Evolutionary conservation across 495 filamentous ascomycete genomes (phyloP).

Genomic region (Podospora pseudoanserina): DNA sequence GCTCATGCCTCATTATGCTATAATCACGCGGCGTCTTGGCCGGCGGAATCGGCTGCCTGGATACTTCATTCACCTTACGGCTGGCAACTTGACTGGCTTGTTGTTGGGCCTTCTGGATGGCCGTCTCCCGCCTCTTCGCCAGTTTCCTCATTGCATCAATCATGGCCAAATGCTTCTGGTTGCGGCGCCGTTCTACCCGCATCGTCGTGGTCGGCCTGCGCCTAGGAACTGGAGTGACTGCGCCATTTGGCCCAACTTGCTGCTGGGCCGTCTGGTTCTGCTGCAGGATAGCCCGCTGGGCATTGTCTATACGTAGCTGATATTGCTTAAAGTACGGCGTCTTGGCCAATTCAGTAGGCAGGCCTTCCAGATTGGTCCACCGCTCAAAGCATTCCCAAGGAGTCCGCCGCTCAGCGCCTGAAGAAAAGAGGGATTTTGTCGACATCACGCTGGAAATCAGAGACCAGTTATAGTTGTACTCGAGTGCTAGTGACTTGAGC

Average conservation of each 20-base stretch:
- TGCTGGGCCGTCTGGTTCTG: constrained; percentile 55
- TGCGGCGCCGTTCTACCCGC: constrained; percentile 79
- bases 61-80: constrained; percentile 66
- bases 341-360: constrained; percentile 87
- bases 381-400: constrained; percentile 99
- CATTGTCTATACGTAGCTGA: constrained; percentile 72
- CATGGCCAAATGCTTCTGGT: constrained; percentile 77
- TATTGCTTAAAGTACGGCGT: constrained; percentile 89
- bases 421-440: constrained; percentile 68
- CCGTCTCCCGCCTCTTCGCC: constrained; percentile 87
- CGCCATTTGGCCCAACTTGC: constrained; percentile 53
- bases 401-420: constrained; percentile 82
- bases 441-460: constrained; percentile 77
- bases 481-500: constrained; percentile 75
- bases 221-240: constrained; percentile 52
- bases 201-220: constrained; percentile 66
- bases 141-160: constrained; percentile 94
- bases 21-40: constrained; percentile 77
- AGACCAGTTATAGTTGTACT: constrained; percentile 96
- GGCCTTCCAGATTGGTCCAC: constrained; percentile 84
- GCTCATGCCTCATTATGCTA: constrained; percentile 80
- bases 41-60: constrained; percentile 49
- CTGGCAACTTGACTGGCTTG: constrained; percentile 64
- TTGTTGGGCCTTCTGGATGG: constrained; percentile 81
- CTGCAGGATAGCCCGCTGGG: constrained; percentile 61